phyloP scores from a whole-genome alignment of 768 basidiomycete genomes.

The Mycena kentingensis region DNA sequence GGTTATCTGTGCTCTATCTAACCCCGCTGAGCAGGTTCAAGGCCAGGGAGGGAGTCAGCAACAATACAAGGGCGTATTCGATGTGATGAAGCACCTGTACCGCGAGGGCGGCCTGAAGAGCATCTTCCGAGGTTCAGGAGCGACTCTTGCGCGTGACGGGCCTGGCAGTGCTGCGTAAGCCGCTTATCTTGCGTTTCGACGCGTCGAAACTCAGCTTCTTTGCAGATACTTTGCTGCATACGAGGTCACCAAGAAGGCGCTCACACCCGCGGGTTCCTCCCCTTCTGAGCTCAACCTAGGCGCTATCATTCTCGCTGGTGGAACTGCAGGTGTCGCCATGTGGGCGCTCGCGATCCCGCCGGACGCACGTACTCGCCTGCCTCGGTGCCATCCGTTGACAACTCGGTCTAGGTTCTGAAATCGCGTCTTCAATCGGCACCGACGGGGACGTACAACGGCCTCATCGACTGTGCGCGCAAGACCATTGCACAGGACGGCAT shows the following conservation, averaged over 20 bases:
- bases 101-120: constrained; percentile 89
- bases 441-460: constrained; percentile 94
- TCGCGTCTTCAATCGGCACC: constrained; percentile 95
- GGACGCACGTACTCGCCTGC: constrained; percentile 66
- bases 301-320: constrained; percentile 89
- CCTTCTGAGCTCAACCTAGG: constrained; percentile 80
- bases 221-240: constrained; percentile 94
- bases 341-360: constrained; percentile 97
- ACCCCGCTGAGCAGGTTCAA: constrained; percentile 64
- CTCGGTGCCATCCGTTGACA: not conserved
- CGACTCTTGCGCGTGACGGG: constrained; percentile 94
- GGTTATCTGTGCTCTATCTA: constrained; percentile 7
- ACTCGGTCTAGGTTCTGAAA: constrained; percentile 76
- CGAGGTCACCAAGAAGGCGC: constrained; percentile 85
- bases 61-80: constrained; percentile 87
- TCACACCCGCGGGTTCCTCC: constrained; percentile 82
- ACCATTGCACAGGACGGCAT: constrained; percentile 89
- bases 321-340: constrained; percentile 95
- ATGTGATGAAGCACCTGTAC: constrained; percentile 90
- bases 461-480: constrained; percentile 90
- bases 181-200: constrained; percentile 1
- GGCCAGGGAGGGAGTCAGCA: constrained; percentile 75
- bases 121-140: constrained; percentile 89
- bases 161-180: constrained; percentile 95
- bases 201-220: constrained; percentile 11